Percentiles rank a stretch among this genome's conserved stretches.
Conservation (phyloP, 2,329 filamentous ascomycete species). For the Sclerotinia borealis region DNA sequence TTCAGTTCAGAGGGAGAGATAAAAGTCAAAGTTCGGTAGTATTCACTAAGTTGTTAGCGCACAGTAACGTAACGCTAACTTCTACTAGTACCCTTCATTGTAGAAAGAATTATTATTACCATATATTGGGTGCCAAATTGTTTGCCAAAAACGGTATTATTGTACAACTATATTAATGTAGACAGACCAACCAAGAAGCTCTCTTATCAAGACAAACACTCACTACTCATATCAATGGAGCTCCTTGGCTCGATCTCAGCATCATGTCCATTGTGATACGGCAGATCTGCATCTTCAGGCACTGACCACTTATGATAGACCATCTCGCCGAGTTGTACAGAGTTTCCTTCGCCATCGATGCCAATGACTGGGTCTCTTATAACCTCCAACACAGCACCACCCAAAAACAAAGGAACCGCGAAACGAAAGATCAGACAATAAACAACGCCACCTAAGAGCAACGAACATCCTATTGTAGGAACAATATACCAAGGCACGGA, state of each 20-base stretch:
- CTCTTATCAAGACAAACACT: no score
- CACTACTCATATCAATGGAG: background rate
- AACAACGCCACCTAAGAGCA: background rate
- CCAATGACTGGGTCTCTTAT: background rate
- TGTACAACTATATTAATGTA: background rate
- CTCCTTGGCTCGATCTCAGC: background rate
- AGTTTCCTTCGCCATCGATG: background rate
- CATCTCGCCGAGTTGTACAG: constrained; percentile 2
- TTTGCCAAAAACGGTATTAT: background rate
- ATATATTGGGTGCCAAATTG: background rate
- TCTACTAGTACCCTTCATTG: background rate
- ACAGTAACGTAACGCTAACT: background rate
- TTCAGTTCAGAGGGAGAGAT: background rate
- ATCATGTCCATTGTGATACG: background rate
- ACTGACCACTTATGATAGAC: constrained; percentile 11
- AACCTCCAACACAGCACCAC: background rate
- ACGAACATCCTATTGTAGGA: constrained; percentile 11
- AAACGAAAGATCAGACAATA: constrained; percentile 3
- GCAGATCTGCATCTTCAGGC: background rate
- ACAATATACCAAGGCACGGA: constrained; percentile 9
- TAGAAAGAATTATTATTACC: background rate
- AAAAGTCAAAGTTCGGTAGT: background rate
- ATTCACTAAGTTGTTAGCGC: background rate
- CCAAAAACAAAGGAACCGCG: background rate
- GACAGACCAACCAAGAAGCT: background rate